Conservation (phyloP, 164 flowering plant genomes). For the Euptelea pleiosperma region DNA sequence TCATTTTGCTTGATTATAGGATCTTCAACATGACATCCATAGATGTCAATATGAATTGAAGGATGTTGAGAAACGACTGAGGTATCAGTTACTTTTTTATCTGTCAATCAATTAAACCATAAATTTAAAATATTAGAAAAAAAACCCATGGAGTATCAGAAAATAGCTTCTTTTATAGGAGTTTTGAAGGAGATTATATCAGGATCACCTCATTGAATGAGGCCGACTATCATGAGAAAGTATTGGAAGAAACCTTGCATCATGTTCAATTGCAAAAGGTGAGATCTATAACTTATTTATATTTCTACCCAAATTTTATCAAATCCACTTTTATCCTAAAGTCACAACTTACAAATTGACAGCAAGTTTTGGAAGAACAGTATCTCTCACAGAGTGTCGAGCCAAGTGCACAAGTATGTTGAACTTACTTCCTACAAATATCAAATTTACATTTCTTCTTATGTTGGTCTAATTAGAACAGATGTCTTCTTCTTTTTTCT, state of each 20-base stretch:
- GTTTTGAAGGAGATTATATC: constrained; percentile 38
- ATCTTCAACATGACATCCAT: constrained; percentile 33
- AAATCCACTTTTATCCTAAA: neutral
- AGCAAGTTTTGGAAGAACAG: constrained; percentile 29
- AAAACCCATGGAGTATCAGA: no score
- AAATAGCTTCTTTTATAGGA: constrained; percentile 30
- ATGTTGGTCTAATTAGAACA: no score
- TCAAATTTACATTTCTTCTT: no score
- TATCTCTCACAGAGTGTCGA: neutral
- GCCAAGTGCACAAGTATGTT: no score
- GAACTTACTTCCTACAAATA: no score
- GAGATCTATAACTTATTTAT: neutral
- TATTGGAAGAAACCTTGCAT: constrained; percentile 35
- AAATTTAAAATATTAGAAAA: no score
- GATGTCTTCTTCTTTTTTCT: no score
- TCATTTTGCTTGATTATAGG: constrained; percentile 20
- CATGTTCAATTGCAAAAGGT: constrained; percentile 35
- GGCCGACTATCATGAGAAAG: constrained; percentile 34
- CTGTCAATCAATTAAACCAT: no score
- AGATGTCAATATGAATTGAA: constrained; percentile 33
- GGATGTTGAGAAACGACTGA: constrained; percentile 35
- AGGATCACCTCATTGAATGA: constrained; percentile 35
- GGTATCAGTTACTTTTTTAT: constrained; percentile 24
- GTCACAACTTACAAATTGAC: neutral
- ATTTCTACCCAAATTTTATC: no score